These are phyloP conservation scores for Pestalotiopsis sp. DNA, from an alignment of 2,329 filamentous ascomycete genomes.

Conservation along the genomic window DNA sequence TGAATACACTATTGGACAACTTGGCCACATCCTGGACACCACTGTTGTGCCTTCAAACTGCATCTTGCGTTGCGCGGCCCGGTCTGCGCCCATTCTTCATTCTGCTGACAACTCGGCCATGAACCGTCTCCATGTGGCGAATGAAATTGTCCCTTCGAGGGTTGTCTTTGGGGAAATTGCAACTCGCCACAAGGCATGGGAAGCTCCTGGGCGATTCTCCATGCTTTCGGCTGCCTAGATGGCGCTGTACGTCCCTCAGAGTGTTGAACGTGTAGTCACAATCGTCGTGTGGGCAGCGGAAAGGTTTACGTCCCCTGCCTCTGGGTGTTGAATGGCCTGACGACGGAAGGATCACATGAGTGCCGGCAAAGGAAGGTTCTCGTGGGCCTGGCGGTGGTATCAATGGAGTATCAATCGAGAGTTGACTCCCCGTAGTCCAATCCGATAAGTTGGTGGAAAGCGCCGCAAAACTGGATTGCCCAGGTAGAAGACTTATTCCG, in stretches of 20 bases:
- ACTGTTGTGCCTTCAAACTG: neutral
- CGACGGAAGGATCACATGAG: neutral
- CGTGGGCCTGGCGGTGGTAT: neutral
- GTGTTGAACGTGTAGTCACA: neutral
- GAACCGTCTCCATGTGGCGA: neutral
- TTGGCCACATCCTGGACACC: neutral
- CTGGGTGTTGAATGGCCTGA: neutral
- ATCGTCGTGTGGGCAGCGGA: neutral
- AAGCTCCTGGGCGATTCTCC: neutral
- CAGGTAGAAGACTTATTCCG: neutral
- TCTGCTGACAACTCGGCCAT: neutral
- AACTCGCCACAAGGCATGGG: neutral
- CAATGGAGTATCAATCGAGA: neutral
- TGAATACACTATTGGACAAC: neutral
- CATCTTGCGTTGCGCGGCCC: neutral
- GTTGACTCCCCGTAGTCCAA: neutral
- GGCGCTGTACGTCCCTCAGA: neutral
- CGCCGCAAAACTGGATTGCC: rapidly evolving
- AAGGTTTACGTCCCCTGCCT: neutral
- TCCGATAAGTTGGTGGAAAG: neutral
- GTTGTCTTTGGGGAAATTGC: neutral
- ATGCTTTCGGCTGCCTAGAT: neutral
- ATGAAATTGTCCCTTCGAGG: neutral
- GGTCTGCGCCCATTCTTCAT: neutral
- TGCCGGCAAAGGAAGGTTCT: neutral